phyloP scores from a whole-genome alignment of 177 flowering plant species.

The Tripterygium wilfordii region DNA sequence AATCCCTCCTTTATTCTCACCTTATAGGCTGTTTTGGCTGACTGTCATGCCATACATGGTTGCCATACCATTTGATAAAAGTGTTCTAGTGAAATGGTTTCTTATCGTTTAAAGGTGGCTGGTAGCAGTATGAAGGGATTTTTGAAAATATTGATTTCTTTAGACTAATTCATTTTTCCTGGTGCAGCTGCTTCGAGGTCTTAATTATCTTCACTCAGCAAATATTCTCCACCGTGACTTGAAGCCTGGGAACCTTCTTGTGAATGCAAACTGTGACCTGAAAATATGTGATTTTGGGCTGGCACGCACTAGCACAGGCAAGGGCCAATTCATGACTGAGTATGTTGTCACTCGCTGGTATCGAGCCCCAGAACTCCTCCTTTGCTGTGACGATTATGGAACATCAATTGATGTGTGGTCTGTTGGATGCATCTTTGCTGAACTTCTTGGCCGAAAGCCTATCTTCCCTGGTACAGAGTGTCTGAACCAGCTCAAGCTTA shows the following conservation, averaged over 20 bases:
- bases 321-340: conserved; percentile 90
- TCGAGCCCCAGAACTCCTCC: conserved; percentile 90
- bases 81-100: too few relatives aligned
- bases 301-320: conserved; percentile 73
- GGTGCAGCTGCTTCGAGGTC: conserved; percentile 75
- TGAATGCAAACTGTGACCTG: conserved; percentile 88
- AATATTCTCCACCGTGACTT: conserved; percentile 93
- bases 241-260: conserved; percentile 88
- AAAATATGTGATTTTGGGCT: conserved; percentile 94
- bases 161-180: conserved; percentile 1
- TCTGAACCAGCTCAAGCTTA: conserved; percentile 84
- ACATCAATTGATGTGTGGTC: conserved; percentile 96
- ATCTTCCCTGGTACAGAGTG: conserved; percentile 92
- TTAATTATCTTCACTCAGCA: conserved; percentile 93
- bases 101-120: too few relatives aligned
- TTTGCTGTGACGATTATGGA: conserved; percentile 88
- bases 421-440: conserved; percentile 95
- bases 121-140: too few relatives aligned
- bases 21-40: too few relatives aligned
- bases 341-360: conserved; percentile 98
- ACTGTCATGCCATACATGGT: too few relatives aligned
- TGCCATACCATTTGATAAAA: too few relatives aligned
- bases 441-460: conserved; percentile 86
- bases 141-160: too few relatives aligned
- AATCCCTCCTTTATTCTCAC: too few relatives aligned